phyloP scores from a whole-genome alignment of 805 yeast genomes.

The Lachancea kluyveri region DNA sequence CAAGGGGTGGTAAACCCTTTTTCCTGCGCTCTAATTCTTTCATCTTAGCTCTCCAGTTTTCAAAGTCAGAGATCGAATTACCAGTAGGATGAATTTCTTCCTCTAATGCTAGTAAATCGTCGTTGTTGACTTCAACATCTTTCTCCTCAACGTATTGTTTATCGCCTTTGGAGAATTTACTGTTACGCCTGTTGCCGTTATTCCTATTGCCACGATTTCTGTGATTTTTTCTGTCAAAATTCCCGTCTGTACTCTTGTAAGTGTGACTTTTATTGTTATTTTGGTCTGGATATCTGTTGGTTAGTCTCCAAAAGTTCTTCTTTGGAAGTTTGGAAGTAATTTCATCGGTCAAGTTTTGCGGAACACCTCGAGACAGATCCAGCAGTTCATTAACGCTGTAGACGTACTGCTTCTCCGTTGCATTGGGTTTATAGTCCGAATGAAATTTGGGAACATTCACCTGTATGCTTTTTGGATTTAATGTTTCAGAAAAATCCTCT shows the following conservation, averaged over 20 bases:
- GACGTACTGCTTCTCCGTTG: conserved; percentile 12
- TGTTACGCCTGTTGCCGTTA: conserved; percentile 12
- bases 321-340: conserved; percentile 38
- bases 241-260: conserved; percentile 7
- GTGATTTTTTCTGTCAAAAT: conserved; percentile 11
- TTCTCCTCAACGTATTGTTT: conserved; percentile 19
- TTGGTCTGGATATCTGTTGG: conserved; percentile 21
- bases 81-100: conserved; percentile 29
- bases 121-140: conserved; percentile 25
- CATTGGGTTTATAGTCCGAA: conserved; percentile 10
- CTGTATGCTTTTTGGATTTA: not conserved
- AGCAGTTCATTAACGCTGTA: conserved; percentile 28
- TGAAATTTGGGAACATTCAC: conserved; percentile 1
- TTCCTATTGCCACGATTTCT: conserved; percentile 12
- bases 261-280: conserved; percentile 6
- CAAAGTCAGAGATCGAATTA: conserved; percentile 36
- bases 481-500: not conserved
- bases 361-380: conserved; percentile 15
- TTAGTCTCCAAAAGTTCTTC: conserved; percentile 43
- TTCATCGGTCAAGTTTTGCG: conserved; percentile 29
- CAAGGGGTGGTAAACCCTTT: conserved; percentile 21
- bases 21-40: conserved; percentile 32
- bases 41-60: conserved; percentile 35
- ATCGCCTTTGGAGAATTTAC: conserved; percentile 11
- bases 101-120: conserved; percentile 30